Evolutionary conservation across 2,329 filamentous ascomycete genomes (phyloP).

Genomic region (Arthrinium puccinioides): DNA sequence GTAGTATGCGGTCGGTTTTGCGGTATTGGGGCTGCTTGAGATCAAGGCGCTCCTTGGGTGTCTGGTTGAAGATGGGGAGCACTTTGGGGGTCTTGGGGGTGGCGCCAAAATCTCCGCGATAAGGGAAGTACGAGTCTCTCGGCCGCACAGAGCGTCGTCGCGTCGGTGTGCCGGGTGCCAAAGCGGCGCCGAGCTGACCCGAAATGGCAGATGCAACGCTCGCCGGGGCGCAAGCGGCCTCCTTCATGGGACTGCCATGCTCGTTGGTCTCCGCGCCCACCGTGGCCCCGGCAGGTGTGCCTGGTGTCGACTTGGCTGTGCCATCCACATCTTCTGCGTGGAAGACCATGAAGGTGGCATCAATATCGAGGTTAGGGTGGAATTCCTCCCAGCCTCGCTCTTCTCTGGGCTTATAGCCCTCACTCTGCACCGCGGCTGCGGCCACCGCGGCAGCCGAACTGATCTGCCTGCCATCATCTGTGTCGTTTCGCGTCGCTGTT

Average conservation of each 20-base stretch:
- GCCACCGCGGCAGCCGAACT: constrained; percentile 85
- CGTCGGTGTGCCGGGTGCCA: constrained; percentile 28
- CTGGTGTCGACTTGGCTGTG: constrained; percentile 40
- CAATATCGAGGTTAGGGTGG: constrained; percentile 89
- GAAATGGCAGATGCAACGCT: constrained; percentile 34
- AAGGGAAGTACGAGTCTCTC: constrained; percentile 47
- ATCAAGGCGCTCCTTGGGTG: constrained; percentile 72
- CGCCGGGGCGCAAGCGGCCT: constrained; percentile 33
- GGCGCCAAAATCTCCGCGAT: constrained; percentile 34
- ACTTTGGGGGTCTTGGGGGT: constrained; percentile 56
- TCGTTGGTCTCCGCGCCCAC: constrained; percentile 32
- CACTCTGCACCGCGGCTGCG: constrained; percentile 79
- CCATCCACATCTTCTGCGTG: constrained; percentile 82
- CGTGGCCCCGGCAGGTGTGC: constrained; percentile 23
- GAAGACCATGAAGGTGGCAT: constrained; percentile 70
- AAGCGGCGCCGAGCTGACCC: constrained; percentile 21
- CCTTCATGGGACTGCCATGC: constrained; percentile 37
- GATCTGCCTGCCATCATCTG: constrained; percentile 60
- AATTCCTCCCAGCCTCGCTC: constrained; percentile 98
- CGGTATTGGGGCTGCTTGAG: constrained; percentile 70
- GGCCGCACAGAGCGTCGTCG: constrained; percentile 37
- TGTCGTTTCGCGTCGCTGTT: constrained; percentile 41
- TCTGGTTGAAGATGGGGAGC: constrained; percentile 71
- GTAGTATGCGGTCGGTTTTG: constrained; percentile 68
- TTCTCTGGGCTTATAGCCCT: constrained; percentile 95